These are phyloP conservation scores for Sporormia fimetaria DNA, from an alignment of 495 filamentous ascomycete species.

Conservation along the genomic window DNA sequence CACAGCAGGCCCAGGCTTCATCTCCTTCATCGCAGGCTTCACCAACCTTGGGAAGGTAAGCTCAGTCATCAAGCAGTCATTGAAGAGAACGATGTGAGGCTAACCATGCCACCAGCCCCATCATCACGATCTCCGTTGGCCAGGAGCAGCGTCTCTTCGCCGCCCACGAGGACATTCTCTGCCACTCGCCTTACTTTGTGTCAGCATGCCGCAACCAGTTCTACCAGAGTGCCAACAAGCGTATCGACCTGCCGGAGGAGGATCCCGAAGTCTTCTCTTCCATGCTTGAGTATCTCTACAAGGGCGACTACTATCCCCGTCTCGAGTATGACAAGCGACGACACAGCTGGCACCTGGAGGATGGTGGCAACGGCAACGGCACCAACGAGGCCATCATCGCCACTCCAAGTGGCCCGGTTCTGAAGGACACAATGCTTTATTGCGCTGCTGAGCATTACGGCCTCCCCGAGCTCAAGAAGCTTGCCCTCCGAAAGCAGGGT, in stretches of 20 bases:
- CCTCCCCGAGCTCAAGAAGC: conserved; percentile 67
- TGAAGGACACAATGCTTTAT: conserved; percentile 72
- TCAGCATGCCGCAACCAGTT: conserved; percentile 48
- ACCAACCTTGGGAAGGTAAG: conserved; percentile 25
- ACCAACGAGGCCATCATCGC: conserved; percentile 26
- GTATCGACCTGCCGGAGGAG: conserved; percentile 71
- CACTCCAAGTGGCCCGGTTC: conserved; percentile 14
- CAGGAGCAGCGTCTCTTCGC: conserved; percentile 74
- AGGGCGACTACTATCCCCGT: conserved; percentile 74
- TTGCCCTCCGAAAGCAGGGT: conserved; percentile 78
- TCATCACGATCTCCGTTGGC: conserved; percentile 72
- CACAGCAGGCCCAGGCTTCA: conserved; percentile 15
- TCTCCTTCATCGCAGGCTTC: conserved; percentile 24
- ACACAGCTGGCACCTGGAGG: conserved; percentile 32
- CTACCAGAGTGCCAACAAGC: conserved; percentile 52
- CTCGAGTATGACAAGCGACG: conserved; percentile 34
- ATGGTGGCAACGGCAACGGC: conserved; percentile 20
- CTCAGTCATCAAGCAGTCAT: not conserved
- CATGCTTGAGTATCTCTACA: conserved; percentile 85
- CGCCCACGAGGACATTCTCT: conserved; percentile 77
- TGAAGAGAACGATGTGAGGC: not conserved
- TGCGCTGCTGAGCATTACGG: conserved; percentile 75
- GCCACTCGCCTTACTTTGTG: conserved; percentile 65
- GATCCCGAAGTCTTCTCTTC: conserved; percentile 84
- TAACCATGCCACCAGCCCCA: conserved; percentile 45